Base-by-base conservation (phyloP, 176 grass and related monocot genomes). In the Zoysia japonica region DNA sequence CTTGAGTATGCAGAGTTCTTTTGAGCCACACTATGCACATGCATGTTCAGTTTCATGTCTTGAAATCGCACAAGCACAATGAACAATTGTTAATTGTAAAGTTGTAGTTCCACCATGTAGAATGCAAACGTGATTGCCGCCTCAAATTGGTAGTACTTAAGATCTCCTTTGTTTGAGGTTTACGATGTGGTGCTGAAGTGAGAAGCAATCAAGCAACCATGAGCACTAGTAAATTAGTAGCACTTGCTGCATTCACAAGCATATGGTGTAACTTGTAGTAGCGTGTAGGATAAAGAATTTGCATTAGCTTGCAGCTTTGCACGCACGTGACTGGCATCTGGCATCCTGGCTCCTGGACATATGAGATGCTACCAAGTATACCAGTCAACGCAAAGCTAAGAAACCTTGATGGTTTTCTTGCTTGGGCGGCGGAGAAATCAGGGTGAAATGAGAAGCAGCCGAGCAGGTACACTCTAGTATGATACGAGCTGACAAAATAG, bases 161-260 rank as follows among this genome's bases (percentile, higher is more conserved):
- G 28, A 28, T 28, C 28, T 28, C 28, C 5, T 77, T 55, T 61
- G 9, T 56, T 51, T 7, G 9, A 42, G 61, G 43, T 35, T 19
- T 19, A 59, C 35, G 20, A 4, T 61, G 10, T 16, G 14, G 46
- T 54, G 80, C 62, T 36, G n/a, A 42, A 65, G 14, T 43, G 67
- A 67, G 61, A 43, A 49, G 5, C 41, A 39, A 48, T 67, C 39
- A 73, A 41, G 62, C 62, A 76, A 75, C 6, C 15, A 54, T 53
- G 67, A 44, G 68, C 0, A 28, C 28, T 67, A 60, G 14, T 46
- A 74, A 74, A 78, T 40, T 54, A 5, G 63, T 64, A 50, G 56
- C 77, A 71, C 41, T 71, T 85, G 76, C 49, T 62, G 72, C 35
- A 70, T 35, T 68, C 39, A 6, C 56, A 88, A 84, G 76, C 72